A percentile compares a stretch with the other conserved stretches of the same genome.
These are phyloP conservation scores for Solanum chacoense DNA, from an alignment of 305 asterid genomes.

Conservation along the genomic window DNA sequence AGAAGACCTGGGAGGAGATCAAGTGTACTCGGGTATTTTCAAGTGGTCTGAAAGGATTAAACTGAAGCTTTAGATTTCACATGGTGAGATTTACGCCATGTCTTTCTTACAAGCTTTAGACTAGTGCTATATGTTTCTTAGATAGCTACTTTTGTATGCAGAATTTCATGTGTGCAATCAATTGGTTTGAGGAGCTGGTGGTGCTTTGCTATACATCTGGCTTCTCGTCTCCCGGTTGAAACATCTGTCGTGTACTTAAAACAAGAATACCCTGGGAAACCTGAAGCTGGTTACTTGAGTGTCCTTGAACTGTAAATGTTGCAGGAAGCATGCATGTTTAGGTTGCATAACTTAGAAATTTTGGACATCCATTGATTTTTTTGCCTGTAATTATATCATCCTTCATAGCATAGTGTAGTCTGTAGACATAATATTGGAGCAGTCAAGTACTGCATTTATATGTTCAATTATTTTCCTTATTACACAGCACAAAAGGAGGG, in stretches of 20 bases:
- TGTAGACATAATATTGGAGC: background rate
- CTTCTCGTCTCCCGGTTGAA: background rate
- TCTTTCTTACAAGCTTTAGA: background rate
- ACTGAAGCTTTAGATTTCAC: slow-evolving; percentile 31
- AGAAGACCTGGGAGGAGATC: slow-evolving; percentile 71
- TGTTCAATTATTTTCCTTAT: background rate
- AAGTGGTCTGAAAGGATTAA: slow-evolving; percentile 73
- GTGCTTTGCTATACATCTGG: background rate
- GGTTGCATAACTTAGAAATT: background rate
- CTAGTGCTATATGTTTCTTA: background rate
- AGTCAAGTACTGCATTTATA: background rate
- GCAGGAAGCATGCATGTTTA: background rate
- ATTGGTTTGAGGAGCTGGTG: background rate
- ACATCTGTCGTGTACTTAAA: background rate
- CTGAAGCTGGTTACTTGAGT: background rate
- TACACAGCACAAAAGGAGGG: background rate
- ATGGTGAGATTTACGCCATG: slow-evolving; percentile 19
- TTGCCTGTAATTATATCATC: background rate
- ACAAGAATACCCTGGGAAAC: background rate
- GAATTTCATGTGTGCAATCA: background rate
- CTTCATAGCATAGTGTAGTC: background rate
- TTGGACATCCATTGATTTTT: slow-evolving; percentile 4
- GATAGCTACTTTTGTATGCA: background rate
- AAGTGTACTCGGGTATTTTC: slow-evolving; percentile 61
- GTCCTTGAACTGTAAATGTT: background rate